Evolutionary conservation across 2,329 filamentous ascomycete genomes (phyloP).

Genomic region (Alternaria triticimaculans): DNA sequence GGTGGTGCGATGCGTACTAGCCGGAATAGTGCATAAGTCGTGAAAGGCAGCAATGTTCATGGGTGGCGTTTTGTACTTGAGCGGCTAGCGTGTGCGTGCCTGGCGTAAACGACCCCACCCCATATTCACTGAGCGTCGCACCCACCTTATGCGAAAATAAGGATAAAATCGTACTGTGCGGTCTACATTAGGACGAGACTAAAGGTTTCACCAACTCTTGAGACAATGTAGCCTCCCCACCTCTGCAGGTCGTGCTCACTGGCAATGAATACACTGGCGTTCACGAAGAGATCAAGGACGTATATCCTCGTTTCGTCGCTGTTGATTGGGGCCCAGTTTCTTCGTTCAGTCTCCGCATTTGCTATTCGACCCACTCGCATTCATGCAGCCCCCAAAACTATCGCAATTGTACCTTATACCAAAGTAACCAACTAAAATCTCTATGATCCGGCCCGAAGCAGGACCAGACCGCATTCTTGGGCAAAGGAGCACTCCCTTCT

Average conservation of each 20-base stretch:
- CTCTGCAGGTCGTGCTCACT: not conserved
- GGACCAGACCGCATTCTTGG: too few relatives aligned
- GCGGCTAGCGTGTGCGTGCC: not conserved
- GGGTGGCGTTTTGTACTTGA: not conserved
- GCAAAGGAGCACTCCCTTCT: too few relatives aligned
- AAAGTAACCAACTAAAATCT: too few relatives aligned
- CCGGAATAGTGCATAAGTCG: not conserved
- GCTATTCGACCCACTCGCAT: too few relatives aligned
- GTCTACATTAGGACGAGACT: not conserved
- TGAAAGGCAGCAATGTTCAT: not conserved
- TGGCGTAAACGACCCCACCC: not conserved
- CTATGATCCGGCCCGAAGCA: too few relatives aligned
- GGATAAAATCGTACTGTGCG: accelerated
- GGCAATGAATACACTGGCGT: too few relatives aligned
- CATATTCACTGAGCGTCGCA: not conserved
- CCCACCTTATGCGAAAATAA: not conserved
- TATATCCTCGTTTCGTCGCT: too few relatives aligned
- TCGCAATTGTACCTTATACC: too few relatives aligned
- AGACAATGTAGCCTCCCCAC: not conserved
- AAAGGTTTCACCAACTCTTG: not conserved
- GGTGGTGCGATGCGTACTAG: not conserved
- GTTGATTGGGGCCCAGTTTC: too few relatives aligned
- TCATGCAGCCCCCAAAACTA: too few relatives aligned
- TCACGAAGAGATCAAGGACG: too few relatives aligned
- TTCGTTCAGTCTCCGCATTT: too few relatives aligned